phyloP scores from a whole-genome alignment of 192 early-diverging fungal genomes.

The Lunasporangiospora selenospora region DNA sequence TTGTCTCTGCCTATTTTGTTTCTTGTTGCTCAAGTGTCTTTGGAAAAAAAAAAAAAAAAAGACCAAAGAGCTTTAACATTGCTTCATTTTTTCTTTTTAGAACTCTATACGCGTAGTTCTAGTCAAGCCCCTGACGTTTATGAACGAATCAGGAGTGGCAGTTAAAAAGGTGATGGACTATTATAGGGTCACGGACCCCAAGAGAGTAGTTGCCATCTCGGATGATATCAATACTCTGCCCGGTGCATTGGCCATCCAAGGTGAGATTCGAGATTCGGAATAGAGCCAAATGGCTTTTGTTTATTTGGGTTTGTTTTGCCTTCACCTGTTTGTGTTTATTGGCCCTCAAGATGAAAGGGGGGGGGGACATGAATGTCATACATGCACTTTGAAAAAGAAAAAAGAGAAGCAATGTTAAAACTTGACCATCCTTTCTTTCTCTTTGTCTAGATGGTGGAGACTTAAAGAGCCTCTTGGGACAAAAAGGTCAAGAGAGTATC shows the following conservation, averaged over 20 bases:
- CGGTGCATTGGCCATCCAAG: conserved; percentile 62
- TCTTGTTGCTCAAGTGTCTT: not conserved
- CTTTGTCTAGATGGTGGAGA: conserved; percentile 46
- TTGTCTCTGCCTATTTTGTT: not conserved
- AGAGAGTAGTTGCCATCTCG: conserved; percentile 62
- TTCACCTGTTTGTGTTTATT: too few species aligned
- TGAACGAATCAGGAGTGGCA: conserved; percentile 62
- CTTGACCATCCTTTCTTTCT: not conserved
- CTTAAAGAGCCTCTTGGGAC: conserved; percentile 55
- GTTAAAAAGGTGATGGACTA: conserved; percentile 57
- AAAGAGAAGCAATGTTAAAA: too few species aligned
- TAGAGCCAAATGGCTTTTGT: not conserved
- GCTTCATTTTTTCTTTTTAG: conserved; percentile 28
- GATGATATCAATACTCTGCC: conserved; percentile 67
- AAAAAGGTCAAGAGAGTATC: conserved; percentile 63
- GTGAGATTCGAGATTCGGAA: conserved; percentile 40
- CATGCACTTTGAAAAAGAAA: too few species aligned
- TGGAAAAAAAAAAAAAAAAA: too few species aligned
- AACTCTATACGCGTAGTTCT: conserved; percentile 61
- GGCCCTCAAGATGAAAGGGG: too few species aligned
- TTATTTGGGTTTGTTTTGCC: not conserved
- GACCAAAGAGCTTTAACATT: too few species aligned
- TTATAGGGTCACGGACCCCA: conserved; percentile 55
- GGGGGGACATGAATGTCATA: too few species aligned
- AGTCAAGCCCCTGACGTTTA: conserved; percentile 60